Percentiles rank a stretch among this genome's conserved stretches.
phyloP scores from a whole-genome alignment of 805 yeast species.

The Ogataea kodamae region DNA sequence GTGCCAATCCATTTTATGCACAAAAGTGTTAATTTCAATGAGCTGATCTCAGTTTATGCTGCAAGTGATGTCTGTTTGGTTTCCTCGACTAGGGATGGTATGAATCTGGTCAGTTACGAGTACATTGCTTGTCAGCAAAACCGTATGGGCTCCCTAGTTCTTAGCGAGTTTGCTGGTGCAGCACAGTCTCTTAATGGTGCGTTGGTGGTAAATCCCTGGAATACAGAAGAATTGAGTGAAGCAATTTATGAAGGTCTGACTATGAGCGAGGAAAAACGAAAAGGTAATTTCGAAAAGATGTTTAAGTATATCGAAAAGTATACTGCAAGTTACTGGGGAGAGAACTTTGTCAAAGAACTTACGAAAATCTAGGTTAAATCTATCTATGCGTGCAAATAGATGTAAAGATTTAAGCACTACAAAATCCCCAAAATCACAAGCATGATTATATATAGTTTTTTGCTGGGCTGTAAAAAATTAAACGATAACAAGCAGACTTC shows the following conservation, averaged over 20 bases:
- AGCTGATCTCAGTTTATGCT: slow-evolving; percentile 81
- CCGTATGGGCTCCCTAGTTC: slow-evolving; percentile 78
- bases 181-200: slow-evolving; percentile 97
- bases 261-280: slow-evolving; percentile 75
- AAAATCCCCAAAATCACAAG: no score
- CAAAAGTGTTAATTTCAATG: slow-evolving; percentile 85
- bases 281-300: slow-evolving; percentile 74
- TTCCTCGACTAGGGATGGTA: slow-evolving; percentile 94
- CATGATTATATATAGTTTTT: no score
- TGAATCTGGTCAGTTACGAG: slow-evolving; percentile 95
- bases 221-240: slow-evolving; percentile 86
- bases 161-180: slow-evolving; percentile 98
- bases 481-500: slow-evolving; percentile 5
- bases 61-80: slow-evolving; percentile 89
- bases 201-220: slow-evolving; percentile 95
- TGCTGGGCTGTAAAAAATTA: slow-evolving; percentile 9
- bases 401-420: no score
- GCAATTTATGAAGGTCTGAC: slow-evolving; percentile 86
- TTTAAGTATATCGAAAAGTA: slow-evolving; percentile 87
- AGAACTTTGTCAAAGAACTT: slow-evolving; percentile 86
- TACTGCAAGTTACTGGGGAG: slow-evolving; percentile 97
- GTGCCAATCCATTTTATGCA: slow-evolving; percentile 97
- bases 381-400: neutral
- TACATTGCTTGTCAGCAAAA: slow-evolving; percentile 90
- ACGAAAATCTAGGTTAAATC: slow-evolving; percentile 13